These are phyloP conservation scores for Ulota crispa DNA, from an alignment of 225 moss, liverwort and hornwort species.

Conservation along the genomic window DNA sequence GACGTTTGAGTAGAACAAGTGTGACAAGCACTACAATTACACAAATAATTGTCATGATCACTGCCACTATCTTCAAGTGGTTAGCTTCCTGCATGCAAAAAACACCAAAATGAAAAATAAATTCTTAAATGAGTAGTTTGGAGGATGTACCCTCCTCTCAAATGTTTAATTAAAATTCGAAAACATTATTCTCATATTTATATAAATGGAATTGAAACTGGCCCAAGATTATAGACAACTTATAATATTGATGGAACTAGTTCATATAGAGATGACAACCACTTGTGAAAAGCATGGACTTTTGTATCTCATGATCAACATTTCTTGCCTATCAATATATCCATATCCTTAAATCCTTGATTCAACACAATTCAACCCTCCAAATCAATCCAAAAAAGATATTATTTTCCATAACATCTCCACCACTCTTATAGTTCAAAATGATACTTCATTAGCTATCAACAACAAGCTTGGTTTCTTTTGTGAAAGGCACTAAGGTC, in stretches of 20 bases:
- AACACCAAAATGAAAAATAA: not conserved
- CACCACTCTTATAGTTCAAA: no score
- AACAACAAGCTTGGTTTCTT: not conserved
- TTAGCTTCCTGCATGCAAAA: slow-evolving; percentile 60
- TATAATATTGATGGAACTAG: not conserved
- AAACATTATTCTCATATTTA: not conserved
- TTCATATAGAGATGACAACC: no score
- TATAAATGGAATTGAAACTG: not conserved
- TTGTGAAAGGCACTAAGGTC: not conserved
- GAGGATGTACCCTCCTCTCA: not conserved
- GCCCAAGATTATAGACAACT: not conserved
- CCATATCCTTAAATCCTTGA: not conserved
- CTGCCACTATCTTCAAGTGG: slow-evolving; percentile 83
- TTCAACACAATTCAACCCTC: not conserved
- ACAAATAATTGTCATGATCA: slow-evolving; percentile 67
- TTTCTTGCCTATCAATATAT: no score
- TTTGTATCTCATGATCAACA: no score
- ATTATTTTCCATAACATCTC: no score
- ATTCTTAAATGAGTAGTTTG: no score
- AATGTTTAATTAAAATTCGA: not conserved
- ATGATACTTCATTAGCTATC: no score
- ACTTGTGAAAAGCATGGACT: no score
- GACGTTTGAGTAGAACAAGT: slow-evolving; percentile 70
- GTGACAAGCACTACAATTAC: slow-evolving; percentile 70
- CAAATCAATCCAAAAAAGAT: no score